A percentile compares a stretch with the other conserved stretches of the same genome.
These are phyloP conservation scores for Venturia oleaginea DNA, from an alignment of 2,329 filamentous ascomycete species.

Conservation along the genomic window DNA sequence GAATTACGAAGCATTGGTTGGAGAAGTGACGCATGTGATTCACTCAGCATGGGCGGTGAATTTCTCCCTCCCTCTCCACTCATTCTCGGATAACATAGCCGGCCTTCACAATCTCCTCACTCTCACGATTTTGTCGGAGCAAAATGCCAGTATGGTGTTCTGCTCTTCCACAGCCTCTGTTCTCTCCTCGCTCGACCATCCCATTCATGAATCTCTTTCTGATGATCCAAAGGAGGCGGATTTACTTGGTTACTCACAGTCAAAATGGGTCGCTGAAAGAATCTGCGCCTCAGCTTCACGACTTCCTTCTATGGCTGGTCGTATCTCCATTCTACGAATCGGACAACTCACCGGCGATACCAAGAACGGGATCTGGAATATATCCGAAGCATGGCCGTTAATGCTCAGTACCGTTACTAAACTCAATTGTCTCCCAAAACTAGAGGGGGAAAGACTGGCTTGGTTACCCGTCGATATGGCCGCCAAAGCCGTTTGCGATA, in stretches of 20 bases:
- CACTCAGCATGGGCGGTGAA: slow-evolving; percentile 49
- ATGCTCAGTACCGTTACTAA: slow-evolving; percentile 32
- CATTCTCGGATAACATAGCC: slow-evolving; percentile 38
- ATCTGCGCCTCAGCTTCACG: slow-evolving; percentile 28
- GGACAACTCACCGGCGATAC: slow-evolving; percentile 44
- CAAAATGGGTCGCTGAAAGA: slow-evolving; percentile 42
- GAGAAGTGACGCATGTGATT: slow-evolving; percentile 34
- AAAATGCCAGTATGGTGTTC: not conserved
- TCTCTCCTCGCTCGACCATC: not conserved
- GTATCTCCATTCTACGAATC: slow-evolving; percentile 25
- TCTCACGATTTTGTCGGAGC: not conserved
- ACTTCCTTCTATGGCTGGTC: slow-evolving; percentile 22
- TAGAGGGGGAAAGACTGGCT: slow-evolving; percentile 18
- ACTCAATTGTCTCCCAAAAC: slow-evolving; percentile 23
- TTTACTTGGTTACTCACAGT: slow-evolving; percentile 18
- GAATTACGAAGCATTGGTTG: slow-evolving; percentile 20
- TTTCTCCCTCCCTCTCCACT: slow-evolving; percentile 44
- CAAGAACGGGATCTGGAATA: slow-evolving; percentile 39
- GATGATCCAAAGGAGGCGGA: not conserved
- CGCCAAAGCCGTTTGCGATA: slow-evolving; percentile 20
- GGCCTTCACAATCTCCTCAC: slow-evolving; percentile 18
- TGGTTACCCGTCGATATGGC: slow-evolving; percentile 26
- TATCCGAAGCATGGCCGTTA: slow-evolving; percentile 41
- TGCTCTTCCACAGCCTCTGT: slow-evolving; percentile 8
- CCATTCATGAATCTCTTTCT: not conserved